Conservation (phyloP, 192 early-diverging fungal species). For the Rhizophlyctis rosea region DNA sequence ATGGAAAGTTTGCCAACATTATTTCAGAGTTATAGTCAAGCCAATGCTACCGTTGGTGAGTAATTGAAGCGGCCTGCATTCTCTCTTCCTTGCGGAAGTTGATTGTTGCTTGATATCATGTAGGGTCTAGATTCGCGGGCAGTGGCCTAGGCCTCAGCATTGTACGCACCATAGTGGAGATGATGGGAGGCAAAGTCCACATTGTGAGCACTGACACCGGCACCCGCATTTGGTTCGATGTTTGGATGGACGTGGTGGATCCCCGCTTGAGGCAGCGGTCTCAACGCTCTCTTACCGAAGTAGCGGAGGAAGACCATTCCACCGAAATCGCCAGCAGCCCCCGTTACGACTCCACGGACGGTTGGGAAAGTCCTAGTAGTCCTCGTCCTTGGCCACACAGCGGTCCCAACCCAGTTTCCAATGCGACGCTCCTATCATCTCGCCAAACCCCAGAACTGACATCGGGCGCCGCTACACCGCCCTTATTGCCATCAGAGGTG, state of each 20-base stretch:
- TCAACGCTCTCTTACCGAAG: no score
- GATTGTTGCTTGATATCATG: neutral
- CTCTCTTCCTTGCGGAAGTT: neutral
- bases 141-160: slow-evolving; percentile 16
- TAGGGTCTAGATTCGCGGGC: neutral
- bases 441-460: no score
- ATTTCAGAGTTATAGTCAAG: slow-evolving; percentile 16
- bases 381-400: no score
- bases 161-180: slow-evolving; percentile 13
- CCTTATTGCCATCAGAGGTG: no score
- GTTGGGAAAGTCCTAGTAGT: no score
- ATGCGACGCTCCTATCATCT: no score
- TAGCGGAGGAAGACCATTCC: no score
- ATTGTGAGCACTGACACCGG: slow-evolving; percentile 8
- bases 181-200: slow-evolving; percentile 21
- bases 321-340: no score
- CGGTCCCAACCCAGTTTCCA: no score
- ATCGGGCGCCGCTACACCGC: no score
- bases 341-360: no score
- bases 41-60: neutral
- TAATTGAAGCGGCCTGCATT: neutral
- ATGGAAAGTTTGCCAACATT: slow-evolving; percentile 13
- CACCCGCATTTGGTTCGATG: slow-evolving; percentile 14
- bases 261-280: no score
- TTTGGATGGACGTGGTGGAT: slow-evolving; percentile 21